Evolutionary conservation across 2,329 filamentous ascomycete species (phyloP).

Genomic region (Fusarium liriodendri): DNA sequence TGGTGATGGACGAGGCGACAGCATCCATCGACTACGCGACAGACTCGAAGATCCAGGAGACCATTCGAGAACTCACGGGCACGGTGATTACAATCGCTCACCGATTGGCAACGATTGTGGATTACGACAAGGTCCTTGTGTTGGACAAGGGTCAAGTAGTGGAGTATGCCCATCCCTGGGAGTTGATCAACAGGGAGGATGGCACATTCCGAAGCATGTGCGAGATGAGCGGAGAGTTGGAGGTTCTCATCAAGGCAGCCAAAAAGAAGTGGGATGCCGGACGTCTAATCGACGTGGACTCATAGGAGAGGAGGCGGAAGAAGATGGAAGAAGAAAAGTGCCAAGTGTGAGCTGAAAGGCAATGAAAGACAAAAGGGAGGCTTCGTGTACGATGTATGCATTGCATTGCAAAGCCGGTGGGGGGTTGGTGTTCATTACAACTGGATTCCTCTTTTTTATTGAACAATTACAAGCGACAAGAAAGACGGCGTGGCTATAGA

Average conservation of each 20-base stretch:
- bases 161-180: constrained; percentile 91
- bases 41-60: constrained; percentile 95
- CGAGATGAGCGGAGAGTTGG: constrained; percentile 71
- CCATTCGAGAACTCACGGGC: constrained; percentile 90
- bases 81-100: constrained; percentile 98
- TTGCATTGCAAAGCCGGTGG: background rate
- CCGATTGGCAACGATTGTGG: constrained; percentile 93
- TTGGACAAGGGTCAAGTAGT: constrained; percentile 89
- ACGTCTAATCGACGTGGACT: constrained; percentile 50
- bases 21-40: constrained; percentile 97
- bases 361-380: constrained; percentile 6
- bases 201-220: constrained; percentile 75
- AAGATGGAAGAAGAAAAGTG: constrained; percentile 26
- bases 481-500: background rate
- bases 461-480: constrained; percentile 1
- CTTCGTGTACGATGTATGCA: constrained; percentile 11
- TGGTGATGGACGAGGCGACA: constrained; percentile 99
- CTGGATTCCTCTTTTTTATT: background rate
- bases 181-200: constrained; percentile 77
- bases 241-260: constrained; percentile 62
- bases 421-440: background rate
- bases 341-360: background rate
- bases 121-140: constrained; percentile 97
- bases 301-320: constrained; percentile 27
- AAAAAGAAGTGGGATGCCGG: constrained; percentile 64